Evolutionary conservation across 2,329 filamentous ascomycete species (phyloP), one percentile per base, ranked within the genome.

Genomic region (Fusarium sp.): DNA sequence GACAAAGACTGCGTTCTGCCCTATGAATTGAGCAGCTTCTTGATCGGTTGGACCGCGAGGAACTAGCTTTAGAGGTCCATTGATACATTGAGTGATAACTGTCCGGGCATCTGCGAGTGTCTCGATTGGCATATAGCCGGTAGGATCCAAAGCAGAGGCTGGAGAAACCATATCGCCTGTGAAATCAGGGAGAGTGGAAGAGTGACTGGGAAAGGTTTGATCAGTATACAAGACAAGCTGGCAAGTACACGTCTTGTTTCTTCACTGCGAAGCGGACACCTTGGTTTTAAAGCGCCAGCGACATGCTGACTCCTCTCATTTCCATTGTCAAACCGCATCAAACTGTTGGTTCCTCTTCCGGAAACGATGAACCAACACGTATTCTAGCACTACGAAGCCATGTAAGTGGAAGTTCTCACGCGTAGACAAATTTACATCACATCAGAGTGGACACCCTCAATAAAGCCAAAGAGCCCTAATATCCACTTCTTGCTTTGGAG

Each of bases 341-440:
- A 23, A 42, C 24, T 43, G 48, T 51, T 43, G 36, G 48, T 51
- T 23, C 48, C n/a, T n/a, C n/a, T n/a, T n/a, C n/a, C n/a, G n/a
- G n/a, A 51, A 8, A 15, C 30, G 36, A 51, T 51, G 24, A n/a
- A 11, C 19, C 48, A 51, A 51, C 15, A 4, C 14, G 10, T 19
- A 30, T 30, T n/a, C 23, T 11, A 51, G 23, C 48, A 28, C 23
- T n/a, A n/a, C n/a, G n/a, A n/a, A n/a, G n/a, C n/a, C n/a, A n/a
- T n/a, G n/a, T n/a, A n/a, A n/a, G n/a, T n/a, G n/a, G n/a, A n/a
- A n/a, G n/a, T n/a, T n/a, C 2, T 43, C 14, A 10, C 26, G 30
- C 11, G 30, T 7, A 28, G 34, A 7, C 10, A n/a, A 45, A 19
- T 15, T 45, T 19, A 20, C 48, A 19, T 11, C 24, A 51, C 24